Conservation (phyloP, 371 early-diverging fungal species). For the Mortierella sp. region DNA sequence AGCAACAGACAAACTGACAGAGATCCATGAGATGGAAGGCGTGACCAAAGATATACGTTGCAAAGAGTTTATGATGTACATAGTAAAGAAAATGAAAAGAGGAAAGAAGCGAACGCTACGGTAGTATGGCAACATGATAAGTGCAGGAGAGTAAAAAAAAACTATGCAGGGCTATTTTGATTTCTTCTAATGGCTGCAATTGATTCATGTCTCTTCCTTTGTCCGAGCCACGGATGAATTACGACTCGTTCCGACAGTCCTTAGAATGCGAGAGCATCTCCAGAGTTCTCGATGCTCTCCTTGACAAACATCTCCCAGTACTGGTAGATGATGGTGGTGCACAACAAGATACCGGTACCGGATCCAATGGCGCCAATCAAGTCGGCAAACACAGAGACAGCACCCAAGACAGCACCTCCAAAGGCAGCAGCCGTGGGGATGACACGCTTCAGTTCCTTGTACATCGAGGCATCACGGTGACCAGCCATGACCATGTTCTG, state of each 20-base stretch:
- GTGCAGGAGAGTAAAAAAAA: background rate
- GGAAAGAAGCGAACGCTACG: background rate
- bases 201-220: too few species aligned
- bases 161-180: background rate
- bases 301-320: constrained; percentile 99
- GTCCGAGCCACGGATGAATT: too few species aligned
- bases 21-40: too few species aligned
- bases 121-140: background rate
- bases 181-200: too few species aligned
- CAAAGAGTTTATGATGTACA: constrained; percentile 52
- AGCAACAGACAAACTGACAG: too few species aligned
- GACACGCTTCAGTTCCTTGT: constrained; percentile 98
- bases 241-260: background rate
- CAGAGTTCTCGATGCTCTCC: constrained; percentile 67
- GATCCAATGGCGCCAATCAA: constrained; percentile 97
- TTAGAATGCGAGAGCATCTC: constrained; percentile 54
- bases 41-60: too few species aligned
- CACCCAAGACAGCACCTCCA: constrained; percentile 97
- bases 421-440: constrained; percentile 97
- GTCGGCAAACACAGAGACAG: constrained; percentile 95
- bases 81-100: constrained; percentile 5
- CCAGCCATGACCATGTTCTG: constrained; percentile 98
- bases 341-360: constrained; percentile 99
- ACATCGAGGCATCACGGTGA: constrained; percentile 95
- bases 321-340: constrained; percentile 99